A percentile compares a stretch with the other conserved stretches of the same genome.
These are phyloP conservation scores for Sporisorium reilianum DNA, from an alignment of 1,284 basidiomycete genomes.

Conservation along the genomic window DNA sequence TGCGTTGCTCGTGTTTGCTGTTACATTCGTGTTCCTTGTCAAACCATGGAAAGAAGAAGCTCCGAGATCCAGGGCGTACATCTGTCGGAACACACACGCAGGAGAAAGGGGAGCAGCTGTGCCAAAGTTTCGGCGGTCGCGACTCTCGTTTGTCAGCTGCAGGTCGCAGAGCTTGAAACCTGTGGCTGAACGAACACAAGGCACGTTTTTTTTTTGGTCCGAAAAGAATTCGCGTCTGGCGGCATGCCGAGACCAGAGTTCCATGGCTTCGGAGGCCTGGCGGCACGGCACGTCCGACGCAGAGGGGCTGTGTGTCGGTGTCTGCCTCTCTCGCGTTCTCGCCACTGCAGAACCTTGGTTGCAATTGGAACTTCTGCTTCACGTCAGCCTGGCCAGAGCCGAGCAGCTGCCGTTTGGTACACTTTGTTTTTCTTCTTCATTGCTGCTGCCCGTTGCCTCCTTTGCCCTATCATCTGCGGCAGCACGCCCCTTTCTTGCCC, in stretches of 20 bases:
- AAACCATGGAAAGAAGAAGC: too few species aligned
- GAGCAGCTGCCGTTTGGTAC: too few species aligned
- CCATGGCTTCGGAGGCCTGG: not conserved
- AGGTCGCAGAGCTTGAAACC: conserved; percentile 1
- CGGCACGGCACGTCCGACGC: not conserved
- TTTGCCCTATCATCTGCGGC: not conserved
- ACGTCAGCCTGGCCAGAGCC: not conserved
- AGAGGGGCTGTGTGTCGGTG: not conserved
- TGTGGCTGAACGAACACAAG: not conserved
- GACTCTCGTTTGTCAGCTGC: not conserved
- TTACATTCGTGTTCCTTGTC: too few species aligned
- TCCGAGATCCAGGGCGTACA: too few species aligned
- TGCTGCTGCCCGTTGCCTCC: not conserved
- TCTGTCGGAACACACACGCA: too few species aligned
- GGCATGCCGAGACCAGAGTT: not conserved
- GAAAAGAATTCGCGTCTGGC: not conserved
- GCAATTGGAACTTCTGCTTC: too few species aligned
- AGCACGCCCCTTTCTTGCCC: not conserved
- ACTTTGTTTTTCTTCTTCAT: not conserved
- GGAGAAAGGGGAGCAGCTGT: not conserved
- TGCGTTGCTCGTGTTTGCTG: not conserved
- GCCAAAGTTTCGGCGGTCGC: not conserved
- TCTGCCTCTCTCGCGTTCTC: not conserved
- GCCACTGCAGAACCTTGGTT: not conserved
- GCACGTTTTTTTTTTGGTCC: not conserved